Evolutionary conservation across 805 yeast species (phyloP).

Genomic region (Cyberlindnera japonica): DNA sequence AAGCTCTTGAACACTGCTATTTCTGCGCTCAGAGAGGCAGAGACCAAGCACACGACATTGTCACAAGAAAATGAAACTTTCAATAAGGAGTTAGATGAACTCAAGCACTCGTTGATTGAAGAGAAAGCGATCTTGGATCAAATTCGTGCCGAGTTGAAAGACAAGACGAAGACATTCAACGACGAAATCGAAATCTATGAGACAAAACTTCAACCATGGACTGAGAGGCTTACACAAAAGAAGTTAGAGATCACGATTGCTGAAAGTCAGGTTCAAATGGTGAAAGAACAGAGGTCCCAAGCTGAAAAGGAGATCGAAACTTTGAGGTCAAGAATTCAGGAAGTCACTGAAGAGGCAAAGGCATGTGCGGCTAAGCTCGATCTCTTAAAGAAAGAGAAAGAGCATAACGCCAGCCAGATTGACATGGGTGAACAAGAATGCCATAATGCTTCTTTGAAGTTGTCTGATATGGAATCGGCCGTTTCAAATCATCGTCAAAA

Average conservation of each 20-base stretch:
- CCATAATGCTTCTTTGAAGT: conserved; percentile 40
- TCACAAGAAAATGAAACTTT: conserved; percentile 42
- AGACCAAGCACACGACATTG: conserved; percentile 43
- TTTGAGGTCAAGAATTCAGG: conserved; percentile 41
- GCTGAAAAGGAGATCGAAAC: conserved; percentile 42
- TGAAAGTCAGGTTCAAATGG: conserved; percentile 58
- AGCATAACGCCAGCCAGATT: conserved; percentile 51
- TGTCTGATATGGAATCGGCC: conserved; percentile 52
- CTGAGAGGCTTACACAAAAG: conserved; percentile 57
- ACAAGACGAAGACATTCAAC: conserved; percentile 68
- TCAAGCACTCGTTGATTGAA: conserved; percentile 41
- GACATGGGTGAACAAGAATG: conserved; percentile 56
- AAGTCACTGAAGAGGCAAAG: conserved; percentile 45
- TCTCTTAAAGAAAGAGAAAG: conserved; percentile 46
- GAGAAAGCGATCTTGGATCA: conserved; percentile 60
- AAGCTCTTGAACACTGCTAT: conserved; percentile 50
- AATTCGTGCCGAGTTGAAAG: conserved; percentile 62
- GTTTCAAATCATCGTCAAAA: conserved; percentile 55
- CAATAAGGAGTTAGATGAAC: conserved; percentile 40
- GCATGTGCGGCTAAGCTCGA: conserved; percentile 44
- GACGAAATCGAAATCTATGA: conserved; percentile 62
- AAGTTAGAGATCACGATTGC: conserved; percentile 63
- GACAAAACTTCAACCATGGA: conserved; percentile 78
- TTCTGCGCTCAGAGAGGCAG: conserved; percentile 41
- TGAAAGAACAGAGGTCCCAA: conserved; percentile 43